Base-by-base conservation (phyloP, 164 flowering plant genomes). In the Nelumbo lutea region DNA sequence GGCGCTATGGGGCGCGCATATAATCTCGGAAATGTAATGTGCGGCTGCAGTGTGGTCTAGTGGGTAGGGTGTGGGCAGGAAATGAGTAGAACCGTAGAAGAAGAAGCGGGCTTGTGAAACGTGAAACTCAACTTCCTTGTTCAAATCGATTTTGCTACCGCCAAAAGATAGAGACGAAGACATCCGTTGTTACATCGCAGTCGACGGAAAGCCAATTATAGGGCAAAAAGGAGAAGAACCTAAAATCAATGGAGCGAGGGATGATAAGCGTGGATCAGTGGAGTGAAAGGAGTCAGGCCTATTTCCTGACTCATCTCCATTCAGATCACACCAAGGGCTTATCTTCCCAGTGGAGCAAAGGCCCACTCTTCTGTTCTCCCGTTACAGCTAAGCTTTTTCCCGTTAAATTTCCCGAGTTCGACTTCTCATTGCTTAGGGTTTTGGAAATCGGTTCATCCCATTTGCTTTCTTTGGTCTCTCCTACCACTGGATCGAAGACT, bases 301-400 rank as follows among this genome's bases (percentile, higher is more conserved):
- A 90, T 77, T 93, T 93, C 84, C 74, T 90, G 39, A 93, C 92
- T 2, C 98, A 90, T 74, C 88, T 93, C 61, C 98, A 90, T 77
- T 70, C 93, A 40, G 98, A 93, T 69, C 95, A 93, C 83, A 93
- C 96, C 40, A 53, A 73, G 4, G 96, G 98, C 14, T 78, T 93
- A 47, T 83, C 93, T 50, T 70, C 90, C 3, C 41, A 75, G 1
- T 93, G 95, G 96, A 62, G 69, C 41, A 71, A 67, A 15, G 96
- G 89, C 40, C 94, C 90, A 0, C 80, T 89, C 68, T 88, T 76
- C 76, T 89, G 97, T 83, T 93, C 98, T 39, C 82, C 86, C 70
- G 73, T 86, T 83, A 82, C 97, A 59, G 91, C 96, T 59, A 83
- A 78, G 78, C 90, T 93, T 73, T 73, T 93, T 73, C 97, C 93